A percentile compares a stretch with the other conserved stretches of the same genome.
phyloP scores from a whole-genome alignment of 352 stramenopile species.

The Phytophthora multivora region DNA sequence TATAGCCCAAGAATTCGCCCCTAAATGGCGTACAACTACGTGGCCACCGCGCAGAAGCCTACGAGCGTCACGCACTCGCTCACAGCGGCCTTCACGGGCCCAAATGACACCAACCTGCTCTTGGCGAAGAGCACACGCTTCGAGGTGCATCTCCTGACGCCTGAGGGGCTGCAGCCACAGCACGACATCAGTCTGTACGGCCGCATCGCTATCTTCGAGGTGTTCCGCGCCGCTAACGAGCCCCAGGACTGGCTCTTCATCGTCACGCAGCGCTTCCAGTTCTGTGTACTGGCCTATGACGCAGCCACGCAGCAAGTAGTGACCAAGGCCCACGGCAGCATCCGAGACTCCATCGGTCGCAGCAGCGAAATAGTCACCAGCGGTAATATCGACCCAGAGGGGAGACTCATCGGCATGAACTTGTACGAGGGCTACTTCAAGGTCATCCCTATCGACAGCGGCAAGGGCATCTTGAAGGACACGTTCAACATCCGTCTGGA shows the following conservation, averaged over 20 bases:
- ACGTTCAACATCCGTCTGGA: constrained; percentile 94
- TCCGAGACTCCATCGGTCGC: constrained; percentile 85
- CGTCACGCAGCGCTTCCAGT: constrained; percentile 91
- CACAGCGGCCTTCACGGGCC: constrained; percentile 89
- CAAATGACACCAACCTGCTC: constrained; percentile 90
- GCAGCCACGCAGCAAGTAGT: constrained; percentile 65
- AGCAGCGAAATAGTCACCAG: constrained; percentile 90
- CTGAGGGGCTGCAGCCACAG: constrained; percentile 84
- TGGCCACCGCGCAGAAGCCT: constrained; percentile 93
- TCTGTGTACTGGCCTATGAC: constrained; percentile 90
- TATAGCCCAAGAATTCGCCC: constrained; percentile 10
- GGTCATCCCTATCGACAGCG: constrained; percentile 87
- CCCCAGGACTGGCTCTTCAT: constrained; percentile 88
- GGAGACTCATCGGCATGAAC: constrained; percentile 90
- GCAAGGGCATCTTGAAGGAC: constrained; percentile 79
- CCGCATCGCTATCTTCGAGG: constrained; percentile 88
- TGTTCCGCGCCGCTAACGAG: constrained; percentile 77
- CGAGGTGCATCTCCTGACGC: constrained; percentile 87
- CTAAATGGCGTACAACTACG: constrained; percentile 90
- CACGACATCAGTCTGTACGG: constrained; percentile 89
- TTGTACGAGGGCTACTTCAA: constrained; percentile 93
- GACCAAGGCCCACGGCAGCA: constrained; percentile 87
- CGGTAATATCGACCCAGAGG: constrained; percentile 88
- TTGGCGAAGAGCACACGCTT: constrained; percentile 89
- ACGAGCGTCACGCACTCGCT: constrained; percentile 93